Evolutionary conservation across 257 asterid species (phyloP).

Genomic region (Solanum phureja): DNA sequence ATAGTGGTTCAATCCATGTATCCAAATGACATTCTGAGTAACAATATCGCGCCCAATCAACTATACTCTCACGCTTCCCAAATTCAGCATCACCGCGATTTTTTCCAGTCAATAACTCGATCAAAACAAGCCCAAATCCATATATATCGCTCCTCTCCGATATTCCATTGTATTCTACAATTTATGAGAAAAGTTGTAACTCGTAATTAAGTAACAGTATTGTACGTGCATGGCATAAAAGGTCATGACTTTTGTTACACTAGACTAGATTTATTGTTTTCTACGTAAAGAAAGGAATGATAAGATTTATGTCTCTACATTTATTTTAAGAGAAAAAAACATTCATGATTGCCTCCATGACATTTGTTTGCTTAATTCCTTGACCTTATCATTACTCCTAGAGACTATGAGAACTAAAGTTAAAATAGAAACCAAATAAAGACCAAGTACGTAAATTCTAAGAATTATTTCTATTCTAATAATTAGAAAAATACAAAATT

Average conservation of each 20-base stretch:
- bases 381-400: neutral
- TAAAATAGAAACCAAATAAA: neutral
- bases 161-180: constrained; percentile 22
- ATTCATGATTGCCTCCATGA: constrained; percentile 3
- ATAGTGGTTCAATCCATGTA: constrained; percentile 51
- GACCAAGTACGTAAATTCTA: neutral
- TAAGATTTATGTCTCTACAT: constrained; percentile 5
- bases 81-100: constrained; percentile 39
- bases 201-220: neutral
- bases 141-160: constrained; percentile 43
- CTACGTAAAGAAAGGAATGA: neutral
- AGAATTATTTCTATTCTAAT: neutral
- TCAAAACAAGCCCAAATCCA: constrained; percentile 55
- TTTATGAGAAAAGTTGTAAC: neutral
- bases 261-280: neutral
- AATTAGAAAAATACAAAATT: neutral
- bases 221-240: constrained; percentile 27
- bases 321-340: constrained; percentile 5
- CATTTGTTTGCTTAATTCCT: constrained; percentile 1
- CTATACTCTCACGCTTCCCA: constrained; percentile 35
- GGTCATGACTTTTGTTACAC: neutral
- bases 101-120: constrained; percentile 70
- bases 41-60: constrained; percentile 82
- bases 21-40: constrained; percentile 77
- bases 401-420: neutral